These are phyloP conservation scores for Didymella segeticola DNA, from an alignment of 2,329 filamentous ascomycete genomes.

Conservation along the genomic window DNA sequence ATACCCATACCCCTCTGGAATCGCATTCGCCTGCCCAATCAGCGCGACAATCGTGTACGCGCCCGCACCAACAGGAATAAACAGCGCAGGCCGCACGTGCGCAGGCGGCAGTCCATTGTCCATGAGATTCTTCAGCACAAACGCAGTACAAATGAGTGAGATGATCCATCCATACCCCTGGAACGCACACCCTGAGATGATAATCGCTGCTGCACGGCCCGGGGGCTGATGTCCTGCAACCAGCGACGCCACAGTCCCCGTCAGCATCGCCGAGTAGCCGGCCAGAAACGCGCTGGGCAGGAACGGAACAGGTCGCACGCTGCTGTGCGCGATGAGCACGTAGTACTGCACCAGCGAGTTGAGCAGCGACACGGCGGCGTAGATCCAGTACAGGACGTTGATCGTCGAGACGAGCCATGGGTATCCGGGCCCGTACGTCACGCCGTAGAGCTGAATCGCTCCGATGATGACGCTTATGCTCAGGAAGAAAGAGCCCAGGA, in stretches of 20 bases:
- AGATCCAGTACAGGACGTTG: conserved; percentile 51
- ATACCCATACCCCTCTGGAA: conserved; percentile 48
- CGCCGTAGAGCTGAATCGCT: conserved; percentile 43
- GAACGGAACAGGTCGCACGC: conserved; percentile 66
- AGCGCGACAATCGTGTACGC: conserved; percentile 74
- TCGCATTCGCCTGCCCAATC: conserved; percentile 67
- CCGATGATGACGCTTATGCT: conserved; percentile 47
- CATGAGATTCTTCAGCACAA: conserved; percentile 72
- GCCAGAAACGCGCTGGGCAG: conserved; percentile 75
- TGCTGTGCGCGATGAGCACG: conserved; percentile 65
- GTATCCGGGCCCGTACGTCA: conserved; percentile 38
- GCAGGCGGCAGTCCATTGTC: conserved; percentile 65
- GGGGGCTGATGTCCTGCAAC: conserved; percentile 66
- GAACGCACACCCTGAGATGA: conserved; percentile 69
- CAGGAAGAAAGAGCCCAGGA: conserved; percentile 52
- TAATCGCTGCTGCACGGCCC: conserved; percentile 62
- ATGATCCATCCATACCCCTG: conserved; percentile 73
- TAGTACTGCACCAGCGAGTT: conserved; percentile 60
- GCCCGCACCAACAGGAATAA: conserved; percentile 75
- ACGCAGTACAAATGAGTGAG: conserved; percentile 70
- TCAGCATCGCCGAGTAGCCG: conserved; percentile 72
- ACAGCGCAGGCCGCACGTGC: conserved; percentile 70
- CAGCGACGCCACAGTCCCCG: conserved; percentile 71
- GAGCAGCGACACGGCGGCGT: conserved; percentile 44
- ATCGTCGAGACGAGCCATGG: conserved; percentile 46